Evolutionary conservation across 768 basidiomycete genomes (phyloP), one percentile per base, ranked within the genome.

Genomic region (Hebeloma cylindrosporum): DNA sequence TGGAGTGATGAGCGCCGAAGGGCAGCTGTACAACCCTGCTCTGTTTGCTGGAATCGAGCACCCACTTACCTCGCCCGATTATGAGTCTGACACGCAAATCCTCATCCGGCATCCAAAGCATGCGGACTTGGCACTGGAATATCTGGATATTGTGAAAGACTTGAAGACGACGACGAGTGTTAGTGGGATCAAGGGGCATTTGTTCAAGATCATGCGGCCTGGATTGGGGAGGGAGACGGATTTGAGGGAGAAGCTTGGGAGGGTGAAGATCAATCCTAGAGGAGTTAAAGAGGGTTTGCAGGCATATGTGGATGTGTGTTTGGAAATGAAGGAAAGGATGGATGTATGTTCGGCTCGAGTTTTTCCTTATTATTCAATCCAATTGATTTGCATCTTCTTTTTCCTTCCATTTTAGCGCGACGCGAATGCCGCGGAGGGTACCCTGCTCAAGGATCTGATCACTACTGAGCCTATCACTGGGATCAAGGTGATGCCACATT

Each of bases 1-100:
- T 57, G 95, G 82, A 0, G 83, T 98, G 46, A 96, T 97, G 93
- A 85, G 82, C 31, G 96, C 94, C 1, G 96, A 96, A 68, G 94
- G 91, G 0, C 85, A 94, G 51, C 71, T 99, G 0, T 96, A 96
- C 62, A 97, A 99, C 58, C 86, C 90, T 0, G 83, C 92, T 0
- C 60, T 97, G 9, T 97, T 90, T 54, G 65, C 66, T 10, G 69
- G 58, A 26, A 60, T 67, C 51, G 61, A 57, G 17, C 51, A 53
- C 16, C 44, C 54, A 2, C 21, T 51, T 10, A 49, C 54, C 22
- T 39, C 51, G 9, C 22, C 30, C 49, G 45, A 51, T 16, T 59
- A 60, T 27, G 48, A 55, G n/a, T 60, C 68, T 0, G 61, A 72
- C 28, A 58, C 58, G 5, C 45, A 59, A 2, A 64, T 72, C n/a